Conservation (phyloP, 2,329 filamentous ascomycete species). For the Pseudogymnoascus sp. region DNA sequence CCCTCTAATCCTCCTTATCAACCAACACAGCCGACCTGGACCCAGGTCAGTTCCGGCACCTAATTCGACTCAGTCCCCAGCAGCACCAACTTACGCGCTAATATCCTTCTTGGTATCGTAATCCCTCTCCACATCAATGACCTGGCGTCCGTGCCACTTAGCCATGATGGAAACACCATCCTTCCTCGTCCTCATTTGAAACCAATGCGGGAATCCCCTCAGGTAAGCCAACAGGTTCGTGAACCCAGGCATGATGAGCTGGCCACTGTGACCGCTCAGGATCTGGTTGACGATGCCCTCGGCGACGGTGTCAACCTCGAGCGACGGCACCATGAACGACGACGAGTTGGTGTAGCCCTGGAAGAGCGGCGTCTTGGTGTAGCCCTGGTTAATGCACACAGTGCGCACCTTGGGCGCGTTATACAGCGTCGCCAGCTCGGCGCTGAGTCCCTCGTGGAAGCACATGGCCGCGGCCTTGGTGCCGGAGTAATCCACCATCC, state of each 20-base stretch:
- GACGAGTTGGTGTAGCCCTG: conserved; percentile 44
- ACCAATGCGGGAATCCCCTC: conserved; percentile 54
- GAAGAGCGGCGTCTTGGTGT: conserved; percentile 55
- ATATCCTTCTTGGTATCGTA: conserved; percentile 18
- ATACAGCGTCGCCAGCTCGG: conserved; percentile 52
- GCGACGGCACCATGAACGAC: conserved; percentile 43
- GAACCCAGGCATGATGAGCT: conserved; percentile 47
- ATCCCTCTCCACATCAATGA: conserved; percentile 26
- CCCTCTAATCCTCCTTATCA: not conserved
- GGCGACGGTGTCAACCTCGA: conserved; percentile 56
- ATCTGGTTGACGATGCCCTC: conserved; percentile 56
- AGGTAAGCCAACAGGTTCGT: conserved; percentile 36
- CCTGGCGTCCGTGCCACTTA: conserved; percentile 27
- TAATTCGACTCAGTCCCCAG: not conserved
- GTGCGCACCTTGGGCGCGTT: conserved; percentile 57
- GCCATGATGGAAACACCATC: conserved; percentile 26
- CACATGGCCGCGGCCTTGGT: conserved; percentile 57
- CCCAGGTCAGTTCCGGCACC: not conserved
- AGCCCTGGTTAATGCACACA: conserved; percentile 57
- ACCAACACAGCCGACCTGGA: not conserved
- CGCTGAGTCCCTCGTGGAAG: conserved; percentile 61
- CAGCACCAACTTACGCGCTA: conserved; percentile 21
- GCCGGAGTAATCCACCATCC: conserved; percentile 60
- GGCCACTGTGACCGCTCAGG: conserved; percentile 46
- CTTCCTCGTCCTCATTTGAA: conserved; percentile 45